phyloP scores from a whole-genome alignment of 306 rosid genomes.

The Lithocarpus polystachyus region DNA sequence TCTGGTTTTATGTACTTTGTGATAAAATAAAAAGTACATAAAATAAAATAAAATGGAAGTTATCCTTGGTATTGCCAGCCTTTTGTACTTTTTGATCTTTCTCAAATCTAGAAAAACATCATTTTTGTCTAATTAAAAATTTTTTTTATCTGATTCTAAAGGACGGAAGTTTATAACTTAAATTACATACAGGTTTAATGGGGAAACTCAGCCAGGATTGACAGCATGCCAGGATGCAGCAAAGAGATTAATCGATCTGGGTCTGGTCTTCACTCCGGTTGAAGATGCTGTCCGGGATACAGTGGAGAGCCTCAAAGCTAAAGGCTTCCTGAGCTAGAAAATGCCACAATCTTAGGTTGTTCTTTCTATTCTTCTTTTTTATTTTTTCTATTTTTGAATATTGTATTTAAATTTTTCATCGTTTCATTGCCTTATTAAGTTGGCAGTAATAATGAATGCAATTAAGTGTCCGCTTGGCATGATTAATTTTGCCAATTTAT shows the following conservation, averaged over 20 bases:
- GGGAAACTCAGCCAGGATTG: conserved; percentile 79
- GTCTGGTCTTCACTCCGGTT: conserved; percentile 61
- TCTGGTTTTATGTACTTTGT: conserved; percentile 12
- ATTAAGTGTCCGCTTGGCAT: background rate
- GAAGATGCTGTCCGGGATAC: conserved; percentile 69
- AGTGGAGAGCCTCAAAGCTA: conserved; percentile 59
- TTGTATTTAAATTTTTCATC: background rate
- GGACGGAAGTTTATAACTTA: conserved; percentile 14
- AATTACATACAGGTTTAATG: conserved; percentile 48
- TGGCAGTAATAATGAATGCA: conserved; percentile 33
- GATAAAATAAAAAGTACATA: conserved; percentile 3
- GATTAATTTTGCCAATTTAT: no score
- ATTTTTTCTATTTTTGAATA: background rate
- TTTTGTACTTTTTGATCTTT: conserved; percentile 23
- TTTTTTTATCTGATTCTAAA: background rate
- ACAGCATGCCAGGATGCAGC: conserved; percentile 64
- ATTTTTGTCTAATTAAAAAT: background rate
- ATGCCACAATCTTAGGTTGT: background rate
- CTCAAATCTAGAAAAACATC: background rate
- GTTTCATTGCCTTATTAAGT: conserved; percentile 10
- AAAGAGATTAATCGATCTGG: conserved; percentile 64
- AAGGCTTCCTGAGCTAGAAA: conserved; percentile 53
- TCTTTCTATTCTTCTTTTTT: background rate
- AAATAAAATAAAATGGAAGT: conserved; percentile 24
- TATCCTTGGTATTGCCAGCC: conserved; percentile 11